Conservation (phyloP, 441 rosid species). For the Brassica balearica region DNA sequence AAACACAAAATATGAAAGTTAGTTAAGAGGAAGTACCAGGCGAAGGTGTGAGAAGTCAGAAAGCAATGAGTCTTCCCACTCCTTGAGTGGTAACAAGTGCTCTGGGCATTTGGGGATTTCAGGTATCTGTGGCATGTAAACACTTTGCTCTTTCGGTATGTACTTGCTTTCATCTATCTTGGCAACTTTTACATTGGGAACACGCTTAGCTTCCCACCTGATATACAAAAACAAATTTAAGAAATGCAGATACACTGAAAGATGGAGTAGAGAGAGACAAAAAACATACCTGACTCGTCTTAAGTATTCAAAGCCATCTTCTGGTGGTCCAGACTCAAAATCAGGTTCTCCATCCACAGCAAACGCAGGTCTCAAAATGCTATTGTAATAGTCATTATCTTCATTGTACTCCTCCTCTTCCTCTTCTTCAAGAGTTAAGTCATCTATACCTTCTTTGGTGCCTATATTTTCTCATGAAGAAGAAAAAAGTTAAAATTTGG, state of each 20-base stretch:
- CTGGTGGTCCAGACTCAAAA: slow-evolving; percentile 88
- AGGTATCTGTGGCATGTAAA: slow-evolving; percentile 87
- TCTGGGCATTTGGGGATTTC: slow-evolving; percentile 76
- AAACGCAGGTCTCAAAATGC: slow-evolving; percentile 87
- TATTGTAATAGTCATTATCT: slow-evolving; percentile 71
- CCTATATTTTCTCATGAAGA: slow-evolving; percentile 29
- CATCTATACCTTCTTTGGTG: slow-evolving; percentile 42
- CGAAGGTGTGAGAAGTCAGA: slow-evolving; percentile 74
- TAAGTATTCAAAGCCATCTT: slow-evolving; percentile 87
- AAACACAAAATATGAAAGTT: slow-evolving; percentile 15
- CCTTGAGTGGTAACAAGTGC: slow-evolving; percentile 61
- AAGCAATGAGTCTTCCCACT: slow-evolving; percentile 89
- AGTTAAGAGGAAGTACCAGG: slow-evolving; percentile 44
- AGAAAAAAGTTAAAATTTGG: slow-evolving; percentile 16
- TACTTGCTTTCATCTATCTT: slow-evolving; percentile 56
- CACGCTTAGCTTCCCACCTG: slow-evolving; percentile 89
- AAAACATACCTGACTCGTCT: slow-evolving; percentile 79
- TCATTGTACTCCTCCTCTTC: slow-evolving; percentile 50
- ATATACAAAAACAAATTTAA: too few relatives aligned
- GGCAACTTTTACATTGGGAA: slow-evolving; percentile 78
- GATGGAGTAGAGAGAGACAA: slow-evolving; percentile 22
- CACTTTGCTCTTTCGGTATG: slow-evolving; percentile 61
- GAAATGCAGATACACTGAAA: slow-evolving; percentile 8
- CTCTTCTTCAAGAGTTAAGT: slow-evolving; percentile 35
- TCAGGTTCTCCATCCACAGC: slow-evolving; percentile 84